Evolutionary conservation across 2,329 filamentous ascomycete species (phyloP), one percentile per base, ranked within the genome.

Genomic region (Fusarium fracticaudum): DNA sequence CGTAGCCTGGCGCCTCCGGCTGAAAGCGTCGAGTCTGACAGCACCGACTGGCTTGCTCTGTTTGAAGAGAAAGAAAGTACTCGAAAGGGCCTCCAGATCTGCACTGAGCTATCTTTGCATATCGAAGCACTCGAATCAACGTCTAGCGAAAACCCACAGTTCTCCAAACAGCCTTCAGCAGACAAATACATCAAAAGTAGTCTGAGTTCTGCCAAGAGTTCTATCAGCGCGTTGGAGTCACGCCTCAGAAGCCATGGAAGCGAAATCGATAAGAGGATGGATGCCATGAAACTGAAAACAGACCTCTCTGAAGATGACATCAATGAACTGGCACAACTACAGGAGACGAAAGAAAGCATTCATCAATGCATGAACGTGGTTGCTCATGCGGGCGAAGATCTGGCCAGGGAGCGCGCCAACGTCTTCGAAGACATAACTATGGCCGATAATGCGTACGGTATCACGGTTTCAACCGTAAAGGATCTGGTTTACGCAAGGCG

Each of bases 381-480:
- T 24, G 67, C 70, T 33, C 64, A 74, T 50, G 74, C 74, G 11
- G 54, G 68, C n/a, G 58, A 76, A 29, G 55, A 47, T 38, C 55
- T 76, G 41, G 54, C 59, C 12, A 60, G 60, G 7, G 72, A 77
- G 17, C 76, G 77, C 6, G 54, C 59, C n/a, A 79, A 79, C 53
- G 9, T 78, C 33, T 79, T 78, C 33, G 77, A 79, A 59, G 76
- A 78, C 29, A 70, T 76, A n/a, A 76, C 72, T 4, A 62, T 78
- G 61, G 43, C 64, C 20, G 73, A 75, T 5, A 78, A 70, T 43
- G 72, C 67, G 35, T 77, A 78, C 40, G 73, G 69, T 40, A 69
- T 78, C 59, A 66, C 73, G 10, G 72, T 79, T 44, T 79, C 75
- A 13, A 79, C 76, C 31, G 64, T 78, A 2, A 76, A 75, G 26